phyloP scores from a whole-genome alignment of 495 filamentous ascomycete species.

The Penicillium taxi region DNA sequence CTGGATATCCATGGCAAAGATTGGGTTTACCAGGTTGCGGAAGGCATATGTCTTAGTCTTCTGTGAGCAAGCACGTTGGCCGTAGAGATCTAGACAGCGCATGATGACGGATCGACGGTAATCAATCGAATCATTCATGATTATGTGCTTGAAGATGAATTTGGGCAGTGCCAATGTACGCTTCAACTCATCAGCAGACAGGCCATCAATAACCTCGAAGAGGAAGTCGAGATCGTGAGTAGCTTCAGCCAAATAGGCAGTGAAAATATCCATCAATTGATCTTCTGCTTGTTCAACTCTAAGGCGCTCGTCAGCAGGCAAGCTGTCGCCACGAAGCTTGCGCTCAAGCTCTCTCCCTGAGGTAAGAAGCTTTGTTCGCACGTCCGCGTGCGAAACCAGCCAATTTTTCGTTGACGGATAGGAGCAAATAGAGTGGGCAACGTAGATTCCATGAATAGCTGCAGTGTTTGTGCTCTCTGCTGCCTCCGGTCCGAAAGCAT shows the following conservation, averaged over 20 bases:
- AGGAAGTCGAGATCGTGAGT: slow-evolving; percentile 78
- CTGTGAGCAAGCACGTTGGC: slow-evolving; percentile 65
- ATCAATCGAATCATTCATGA: slow-evolving; percentile 76
- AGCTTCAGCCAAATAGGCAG: slow-evolving; percentile 64
- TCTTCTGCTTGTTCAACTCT: slow-evolving; percentile 82
- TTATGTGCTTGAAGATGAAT: slow-evolving; percentile 80
- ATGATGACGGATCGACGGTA: slow-evolving; percentile 80
- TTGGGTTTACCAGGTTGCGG: slow-evolving; percentile 87
- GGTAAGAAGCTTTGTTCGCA: slow-evolving; percentile 60
- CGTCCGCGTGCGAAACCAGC: slow-evolving; percentile 67
- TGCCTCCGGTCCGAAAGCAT: slow-evolving; percentile 52
- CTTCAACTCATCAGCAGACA: slow-evolving; percentile 77
- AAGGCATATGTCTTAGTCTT: slow-evolving; percentile 90
- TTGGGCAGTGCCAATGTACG: slow-evolving; percentile 62
- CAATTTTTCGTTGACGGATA: slow-evolving; percentile 49
- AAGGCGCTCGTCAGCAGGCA: slow-evolving; percentile 68
- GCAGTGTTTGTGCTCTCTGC: slow-evolving; percentile 60
- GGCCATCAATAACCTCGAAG: slow-evolving; percentile 77
- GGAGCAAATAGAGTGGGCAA: slow-evolving; percentile 64
- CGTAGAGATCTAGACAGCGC: slow-evolving; percentile 82
- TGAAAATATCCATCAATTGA: slow-evolving; percentile 79
- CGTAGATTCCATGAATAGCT: slow-evolving; percentile 79
- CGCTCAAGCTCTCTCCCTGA: slow-evolving; percentile 66
- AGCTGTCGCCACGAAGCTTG: slow-evolving; percentile 56
- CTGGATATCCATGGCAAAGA: slow-evolving; percentile 94